phyloP scores from a whole-genome alignment of 2,329 filamentous ascomycete species.

The Exserohilum turcica region DNA sequence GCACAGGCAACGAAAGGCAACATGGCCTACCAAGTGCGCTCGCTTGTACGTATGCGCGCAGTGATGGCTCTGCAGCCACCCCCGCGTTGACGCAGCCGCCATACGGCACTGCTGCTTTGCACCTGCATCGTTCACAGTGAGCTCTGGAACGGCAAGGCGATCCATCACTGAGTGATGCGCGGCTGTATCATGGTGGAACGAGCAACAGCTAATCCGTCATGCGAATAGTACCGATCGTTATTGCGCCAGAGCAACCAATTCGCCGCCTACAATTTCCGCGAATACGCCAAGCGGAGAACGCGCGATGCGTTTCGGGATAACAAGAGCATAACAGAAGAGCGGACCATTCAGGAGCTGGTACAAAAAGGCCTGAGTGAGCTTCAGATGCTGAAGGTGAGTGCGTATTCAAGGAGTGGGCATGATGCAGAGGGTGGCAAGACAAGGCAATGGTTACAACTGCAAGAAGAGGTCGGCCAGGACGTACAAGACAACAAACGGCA shows the following conservation, averaged over 20 bases:
- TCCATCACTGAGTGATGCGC: background rate
- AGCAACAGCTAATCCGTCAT: background rate
- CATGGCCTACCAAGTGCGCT: slow-evolving; percentile 48
- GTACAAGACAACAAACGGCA: slow-evolving; percentile 34
- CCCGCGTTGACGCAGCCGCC: slow-evolving; percentile 1
- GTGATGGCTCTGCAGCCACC: background rate
- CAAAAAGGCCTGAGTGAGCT: slow-evolving; percentile 87
- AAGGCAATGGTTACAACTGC: background rate
- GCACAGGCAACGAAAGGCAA: slow-evolving; percentile 44
- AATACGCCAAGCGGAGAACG: slow-evolving; percentile 91
- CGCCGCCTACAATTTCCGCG: slow-evolving; percentile 94
- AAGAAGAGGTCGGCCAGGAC: background rate
- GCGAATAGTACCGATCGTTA: slow-evolving; percentile 81
- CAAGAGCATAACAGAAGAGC: slow-evolving; percentile 71
- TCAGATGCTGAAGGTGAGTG: slow-evolving; percentile 81
- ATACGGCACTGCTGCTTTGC: background rate
- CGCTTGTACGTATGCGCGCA: slow-evolving; percentile 40
- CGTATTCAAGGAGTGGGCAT: background rate
- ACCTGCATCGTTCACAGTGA: background rate
- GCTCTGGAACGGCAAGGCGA: background rate
- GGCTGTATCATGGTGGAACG: background rate
- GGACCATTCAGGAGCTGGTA: slow-evolving; percentile 83
- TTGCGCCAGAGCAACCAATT: slow-evolving; percentile 87
- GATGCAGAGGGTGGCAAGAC: background rate
- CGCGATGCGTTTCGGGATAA: slow-evolving; percentile 88